Percentiles rank a stretch among this genome's conserved stretches.
Conservation (phyloP, 345 rosid species). For the Noccaea caerulescens region DNA sequence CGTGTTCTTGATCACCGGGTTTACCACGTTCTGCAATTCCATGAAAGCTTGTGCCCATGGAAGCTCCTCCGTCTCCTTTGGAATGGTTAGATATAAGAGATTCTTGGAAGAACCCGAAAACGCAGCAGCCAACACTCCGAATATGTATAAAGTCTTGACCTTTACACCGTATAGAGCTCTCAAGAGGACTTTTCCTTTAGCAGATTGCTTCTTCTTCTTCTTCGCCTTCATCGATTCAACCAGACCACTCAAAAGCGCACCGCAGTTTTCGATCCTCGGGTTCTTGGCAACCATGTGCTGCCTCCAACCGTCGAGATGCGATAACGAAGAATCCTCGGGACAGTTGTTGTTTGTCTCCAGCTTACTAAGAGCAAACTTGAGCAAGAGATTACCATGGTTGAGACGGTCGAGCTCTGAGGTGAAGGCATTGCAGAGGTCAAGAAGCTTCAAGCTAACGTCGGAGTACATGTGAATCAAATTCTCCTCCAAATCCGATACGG, state of each 20-base stretch:
- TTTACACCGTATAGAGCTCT: conserved; percentile 80
- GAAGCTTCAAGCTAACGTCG: conserved; percentile 74
- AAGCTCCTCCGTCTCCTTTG: conserved; percentile 46
- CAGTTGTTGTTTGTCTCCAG: conserved; percentile 52
- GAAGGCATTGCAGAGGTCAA: conserved; percentile 71
- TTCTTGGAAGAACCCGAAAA: conserved; percentile 66
- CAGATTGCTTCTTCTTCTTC: conserved; percentile 63
- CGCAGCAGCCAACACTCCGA: conserved; percentile 64
- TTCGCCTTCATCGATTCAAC: conserved; percentile 48
- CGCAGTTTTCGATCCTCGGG: conserved; percentile 60
- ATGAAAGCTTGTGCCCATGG: conserved; percentile 67
- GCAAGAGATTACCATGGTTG: conserved; percentile 70
- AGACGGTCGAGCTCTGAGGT: conserved; percentile 72
- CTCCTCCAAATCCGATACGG: conserved; percentile 75
- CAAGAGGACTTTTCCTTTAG: conserved; percentile 71
- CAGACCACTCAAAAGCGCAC: conserved; percentile 53
- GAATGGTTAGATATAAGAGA: conserved; percentile 51
- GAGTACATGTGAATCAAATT: conserved; percentile 73
- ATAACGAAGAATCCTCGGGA: conserved; percentile 31
- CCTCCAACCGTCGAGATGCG: conserved; percentile 69
- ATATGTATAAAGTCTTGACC: conserved; percentile 67
- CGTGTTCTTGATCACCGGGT: conserved; percentile 53
- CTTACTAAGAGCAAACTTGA: conserved; percentile 67
- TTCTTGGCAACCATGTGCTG: conserved; percentile 60
- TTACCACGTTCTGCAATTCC: conserved; percentile 53